A percentile compares a stretch with the other conserved stretches of the same genome.
These are phyloP conservation scores for Xylaria sp. DNA, from an alignment of 2,329 filamentous ascomycete genomes.

Conservation along the genomic window DNA sequence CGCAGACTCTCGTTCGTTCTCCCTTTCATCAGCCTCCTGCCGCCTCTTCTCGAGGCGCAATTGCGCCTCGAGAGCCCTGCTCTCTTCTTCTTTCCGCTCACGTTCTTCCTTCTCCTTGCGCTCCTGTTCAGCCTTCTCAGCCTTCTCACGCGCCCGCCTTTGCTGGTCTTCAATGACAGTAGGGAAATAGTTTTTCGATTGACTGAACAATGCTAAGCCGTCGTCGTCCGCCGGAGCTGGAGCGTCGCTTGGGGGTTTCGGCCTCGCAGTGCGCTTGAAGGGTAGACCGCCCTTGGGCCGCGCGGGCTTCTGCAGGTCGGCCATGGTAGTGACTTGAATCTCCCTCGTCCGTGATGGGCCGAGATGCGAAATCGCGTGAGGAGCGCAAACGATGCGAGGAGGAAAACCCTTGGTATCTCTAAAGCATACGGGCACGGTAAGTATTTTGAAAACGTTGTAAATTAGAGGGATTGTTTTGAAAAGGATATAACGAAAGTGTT, in stretches of 20 bases:
- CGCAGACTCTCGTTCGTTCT: constrained; percentile 26
- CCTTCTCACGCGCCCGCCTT: constrained; percentile 44
- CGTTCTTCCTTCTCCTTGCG: constrained; percentile 40
- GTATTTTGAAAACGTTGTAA: too few relatives aligned
- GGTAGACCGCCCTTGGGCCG: constrained; percentile 56
- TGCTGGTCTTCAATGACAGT: constrained; percentile 56
- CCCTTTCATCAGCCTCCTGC: constrained; percentile 17
- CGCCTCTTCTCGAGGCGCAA: constrained; percentile 24
- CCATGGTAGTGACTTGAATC: constrained; percentile 46
- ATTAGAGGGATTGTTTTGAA: neutral
- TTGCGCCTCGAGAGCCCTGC: constrained; percentile 28
- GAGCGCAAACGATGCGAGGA: neutral
- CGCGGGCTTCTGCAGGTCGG: constrained; percentile 45
- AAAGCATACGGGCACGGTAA: neutral
- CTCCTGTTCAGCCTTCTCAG: constrained; percentile 44
- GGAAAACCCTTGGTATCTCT: too few relatives aligned
- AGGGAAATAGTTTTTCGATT: constrained; percentile 62
- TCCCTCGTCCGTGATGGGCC: neutral
- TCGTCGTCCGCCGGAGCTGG: constrained; percentile 50
- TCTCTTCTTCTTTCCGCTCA: constrained; percentile 37
- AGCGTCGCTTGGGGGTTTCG: constrained; percentile 47
- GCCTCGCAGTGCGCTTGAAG: constrained; percentile 62
- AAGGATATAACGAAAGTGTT: neutral
- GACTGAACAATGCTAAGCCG: constrained; percentile 61
- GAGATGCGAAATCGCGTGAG: neutral